Percentiles rank a stretch among this genome's conserved stretches.
These are phyloP conservation scores for Calonectria pseudoturangicola DNA, from an alignment of 2,329 filamentous ascomycete genomes.

Conservation along the genomic window DNA sequence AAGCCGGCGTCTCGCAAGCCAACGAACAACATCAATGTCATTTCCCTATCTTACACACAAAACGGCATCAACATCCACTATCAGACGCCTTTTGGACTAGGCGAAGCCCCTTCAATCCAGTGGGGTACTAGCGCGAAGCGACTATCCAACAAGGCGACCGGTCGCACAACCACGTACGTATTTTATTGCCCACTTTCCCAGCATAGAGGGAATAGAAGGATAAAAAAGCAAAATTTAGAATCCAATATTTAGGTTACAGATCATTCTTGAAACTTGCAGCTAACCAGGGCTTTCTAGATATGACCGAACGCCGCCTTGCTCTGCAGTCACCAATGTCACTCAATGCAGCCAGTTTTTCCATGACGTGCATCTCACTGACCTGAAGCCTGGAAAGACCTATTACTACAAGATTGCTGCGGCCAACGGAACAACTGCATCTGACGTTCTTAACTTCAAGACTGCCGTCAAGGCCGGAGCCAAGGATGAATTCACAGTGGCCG, in stretches of 20 bases:
- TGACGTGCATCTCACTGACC: not conserved
- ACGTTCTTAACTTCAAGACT: constrained; percentile 15
- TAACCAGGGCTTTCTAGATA: not conserved
- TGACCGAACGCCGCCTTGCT: constrained; percentile 9
- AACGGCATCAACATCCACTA: constrained; percentile 21
- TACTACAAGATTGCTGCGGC: constrained; percentile 14
- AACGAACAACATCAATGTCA: constrained; percentile 12
- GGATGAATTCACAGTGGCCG: not conserved
- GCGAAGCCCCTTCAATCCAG: not conserved
- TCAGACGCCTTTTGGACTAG: constrained; percentile 9
- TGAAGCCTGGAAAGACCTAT: constrained; percentile 16
- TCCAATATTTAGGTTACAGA: too few relatives aligned
- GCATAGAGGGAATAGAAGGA: not conserved
- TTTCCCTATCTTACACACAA: constrained; percentile 14
- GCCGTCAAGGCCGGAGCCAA: not conserved
- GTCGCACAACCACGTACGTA: constrained; percentile 19
- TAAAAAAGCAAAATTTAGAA: not conserved
- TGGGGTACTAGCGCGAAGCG: constrained; percentile 6
- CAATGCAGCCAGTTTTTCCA: constrained; percentile 22
- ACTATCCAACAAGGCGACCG: constrained; percentile 9
- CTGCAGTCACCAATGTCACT: constrained; percentile 8
- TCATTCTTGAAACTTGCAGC: not conserved
- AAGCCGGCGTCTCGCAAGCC: constrained; percentile 14
- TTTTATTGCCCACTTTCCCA: not conserved
- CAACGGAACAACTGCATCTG: constrained; percentile 5